Base-by-base conservation (phyloP, 345 rosid species). In the Luvunga scandens region DNA sequence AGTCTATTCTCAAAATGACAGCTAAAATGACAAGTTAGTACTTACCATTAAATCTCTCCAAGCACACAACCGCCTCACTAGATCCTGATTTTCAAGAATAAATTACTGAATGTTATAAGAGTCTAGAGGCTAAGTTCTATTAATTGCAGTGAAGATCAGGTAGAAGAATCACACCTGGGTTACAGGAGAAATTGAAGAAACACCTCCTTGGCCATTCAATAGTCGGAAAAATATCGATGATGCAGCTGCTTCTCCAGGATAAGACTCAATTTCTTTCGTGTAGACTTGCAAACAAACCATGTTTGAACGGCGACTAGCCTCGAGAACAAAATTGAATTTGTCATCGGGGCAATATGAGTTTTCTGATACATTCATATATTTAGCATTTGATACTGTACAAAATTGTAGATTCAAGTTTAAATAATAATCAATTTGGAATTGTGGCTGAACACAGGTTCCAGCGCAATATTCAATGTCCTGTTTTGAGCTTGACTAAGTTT, bases 1-100 rank as follows among this genome's bases (percentile, higher is more conserved):
- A 76, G 69, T 53, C 24, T 48, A 63, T 72, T 77, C 71, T 55
- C 34, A 56, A 64, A 64, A 48, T 76, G n/a, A 57, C 14, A 67
- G 63, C 31, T 55, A 80, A 48, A 25, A 67, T 19, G 65, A 66
- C 65, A 75, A 60, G 28, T 68, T 64, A 71, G 62, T 61, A 85
- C 93, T 87, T 59, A 93, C 99, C 98, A 93, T 95, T 77, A 93
- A 77, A 74, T 95, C 99, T 84, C 99, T 90, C 99, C 99, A 95
- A 71, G 90, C 86, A 82, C 98, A 95, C 71, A 95, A 71, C 80
- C 90, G 84, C 80, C 94, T 88, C 73, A 95, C 94, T 73, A 88
- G 83, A 84, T 89, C 93, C 90, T 95, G 96, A 83, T 87, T 85
- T 57, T 60, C 66, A 73, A 75, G 27, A 36, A 80, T 61, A 27